A percentile compares a stretch with the other conserved stretches of the same genome.
Conservation (phyloP, 139 green algal species). For the Coelastrella sp. region DNA sequence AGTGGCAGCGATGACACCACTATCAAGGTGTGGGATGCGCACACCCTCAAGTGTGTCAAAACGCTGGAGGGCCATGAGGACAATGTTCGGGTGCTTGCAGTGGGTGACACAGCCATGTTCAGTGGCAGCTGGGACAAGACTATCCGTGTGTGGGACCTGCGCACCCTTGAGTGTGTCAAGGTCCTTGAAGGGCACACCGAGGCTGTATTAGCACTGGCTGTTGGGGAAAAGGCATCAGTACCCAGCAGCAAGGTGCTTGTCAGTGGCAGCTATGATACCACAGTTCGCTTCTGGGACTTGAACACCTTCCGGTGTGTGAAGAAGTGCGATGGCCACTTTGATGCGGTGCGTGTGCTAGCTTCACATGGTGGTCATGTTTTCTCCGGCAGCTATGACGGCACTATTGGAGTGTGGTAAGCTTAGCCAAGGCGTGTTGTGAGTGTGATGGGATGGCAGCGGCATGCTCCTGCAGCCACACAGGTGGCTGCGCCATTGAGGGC, state of each 20-base stretch:
- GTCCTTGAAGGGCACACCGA: slow-evolving; percentile 92
- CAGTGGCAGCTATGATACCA: slow-evolving; percentile 88
- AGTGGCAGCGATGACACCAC: slow-evolving; percentile 92
- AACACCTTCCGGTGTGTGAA: slow-evolving; percentile 82
- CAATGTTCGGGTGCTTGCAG: slow-evolving; percentile 93
- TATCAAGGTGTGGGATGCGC: slow-evolving; percentile 90
- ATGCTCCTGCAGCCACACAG: no score
- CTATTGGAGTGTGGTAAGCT: slow-evolving; percentile 77
- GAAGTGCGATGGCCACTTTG: slow-evolving; percentile 91
- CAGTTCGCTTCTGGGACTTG: slow-evolving; percentile 92
- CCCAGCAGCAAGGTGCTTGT: slow-evolving; percentile 68
- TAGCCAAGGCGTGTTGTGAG: no score
- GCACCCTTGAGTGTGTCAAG: slow-evolving; percentile 78
- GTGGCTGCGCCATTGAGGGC: no score
- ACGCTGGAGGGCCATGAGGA: slow-evolving; percentile 92
- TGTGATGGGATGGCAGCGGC: no score
- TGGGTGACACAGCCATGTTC: slow-evolving; percentile 83
- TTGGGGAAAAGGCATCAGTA: background rate
- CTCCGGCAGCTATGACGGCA: slow-evolving; percentile 92
- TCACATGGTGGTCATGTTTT: slow-evolving; percentile 82
- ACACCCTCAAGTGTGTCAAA: slow-evolving; percentile 83
- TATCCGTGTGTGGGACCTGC: slow-evolving; percentile 88
- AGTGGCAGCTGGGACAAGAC: slow-evolving; percentile 95
- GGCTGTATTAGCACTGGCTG: slow-evolving; percentile 91
- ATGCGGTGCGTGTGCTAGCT: slow-evolving; percentile 93